Base-by-base conservation (phyloP, 2,329 filamentous ascomycete genomes). In the Botrytis sinoallii region DNA sequence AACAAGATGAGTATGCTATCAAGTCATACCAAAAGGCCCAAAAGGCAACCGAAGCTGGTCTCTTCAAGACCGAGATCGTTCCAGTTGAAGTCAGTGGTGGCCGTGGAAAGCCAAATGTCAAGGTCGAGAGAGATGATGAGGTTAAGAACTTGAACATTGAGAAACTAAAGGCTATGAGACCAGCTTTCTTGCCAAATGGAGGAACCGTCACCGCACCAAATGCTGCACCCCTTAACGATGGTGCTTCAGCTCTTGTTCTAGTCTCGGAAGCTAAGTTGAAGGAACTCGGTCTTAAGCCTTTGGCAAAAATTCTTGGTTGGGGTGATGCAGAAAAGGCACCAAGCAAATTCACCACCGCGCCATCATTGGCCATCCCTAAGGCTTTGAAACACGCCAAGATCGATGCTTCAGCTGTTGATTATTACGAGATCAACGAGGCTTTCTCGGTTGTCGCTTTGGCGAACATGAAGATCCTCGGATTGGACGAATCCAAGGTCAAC, bases 401-500 rank as follows among this genome's bases (percentile, higher is more conserved):
- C 76, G 88, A 90, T 73, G 88, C 91, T 78, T 89, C 91, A 76
- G 88, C 93, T 74, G 88, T 99, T 74, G 95, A 98, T 81, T 96
- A 90, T 79, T 99, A 96, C 84, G 96, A 99, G 88, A 98, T 99
- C 88, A 99, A 99, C 87, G 96, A 99, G 87, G 96, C 96, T 60
- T 99, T 99, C 87, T 96, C 93, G 76, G 96, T 97, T 68, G 96
- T 99, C 76, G 94, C 96, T 57, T 88, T 99, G 70, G 95, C 96
- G 78, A 99, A 99, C 87, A 90, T 97, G 85, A 97, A 99, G 89
- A 84, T 98, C 72, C 90, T 99, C 59, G 88, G 87, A 75, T 85
- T 99, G 73, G 86, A 87, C 77, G 88, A 93, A 77, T 93, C 95
- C 75, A 97, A 94, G 85, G 95, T 99, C 82, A 99, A 99, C 85